These are phyloP conservation scores for Exidia glandulosa DNA, from an alignment of 768 basidiomycete species.

Conservation along the genomic window DNA sequence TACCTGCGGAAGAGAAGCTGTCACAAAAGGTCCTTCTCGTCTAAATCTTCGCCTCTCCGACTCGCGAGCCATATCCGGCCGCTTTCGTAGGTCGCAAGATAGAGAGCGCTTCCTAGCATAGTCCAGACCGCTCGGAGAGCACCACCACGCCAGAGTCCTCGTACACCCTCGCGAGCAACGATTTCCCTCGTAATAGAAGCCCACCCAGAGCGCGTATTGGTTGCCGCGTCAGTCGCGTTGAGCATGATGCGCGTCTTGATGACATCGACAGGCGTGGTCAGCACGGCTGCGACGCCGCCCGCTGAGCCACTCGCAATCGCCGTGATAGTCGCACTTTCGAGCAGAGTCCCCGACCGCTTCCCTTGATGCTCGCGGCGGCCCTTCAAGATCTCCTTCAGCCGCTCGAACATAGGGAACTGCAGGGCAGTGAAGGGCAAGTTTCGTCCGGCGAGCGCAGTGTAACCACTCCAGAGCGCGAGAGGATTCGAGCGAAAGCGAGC, in stretches of 20 bases:
- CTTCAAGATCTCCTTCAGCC: conserved; percentile 62
- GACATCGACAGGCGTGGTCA: conserved; percentile 93
- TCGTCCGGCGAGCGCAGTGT: not conserved
- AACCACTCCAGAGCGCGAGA: not conserved
- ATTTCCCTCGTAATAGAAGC: not conserved
- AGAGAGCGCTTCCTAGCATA: not conserved
- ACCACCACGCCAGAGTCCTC: not conserved
- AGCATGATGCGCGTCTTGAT: conserved; percentile 97
- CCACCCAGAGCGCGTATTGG: not conserved
- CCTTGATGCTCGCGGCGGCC: conserved; percentile 35
- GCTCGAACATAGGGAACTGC: conserved; percentile 93
- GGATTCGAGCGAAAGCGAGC: not conserved
- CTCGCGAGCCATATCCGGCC: not conserved
- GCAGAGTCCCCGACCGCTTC: conserved; percentile 62
- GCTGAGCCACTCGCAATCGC: conserved; percentile 86
- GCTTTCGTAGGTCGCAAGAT: not conserved
- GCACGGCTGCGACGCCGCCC: conserved; percentile 78
- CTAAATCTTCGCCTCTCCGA: too few relatives aligned
- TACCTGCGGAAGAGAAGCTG: too few relatives aligned
- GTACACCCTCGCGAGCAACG: not conserved
- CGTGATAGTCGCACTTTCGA: conserved; percentile 16
- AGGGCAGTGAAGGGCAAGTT: conserved; percentile 95
- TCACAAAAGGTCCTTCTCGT: too few relatives aligned
- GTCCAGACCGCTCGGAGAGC: not conserved
- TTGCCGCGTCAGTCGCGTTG: conserved; percentile 28